phyloP scores from a whole-genome alignment of 768 basidiomycete genomes.

The Suillus occidentalis region DNA sequence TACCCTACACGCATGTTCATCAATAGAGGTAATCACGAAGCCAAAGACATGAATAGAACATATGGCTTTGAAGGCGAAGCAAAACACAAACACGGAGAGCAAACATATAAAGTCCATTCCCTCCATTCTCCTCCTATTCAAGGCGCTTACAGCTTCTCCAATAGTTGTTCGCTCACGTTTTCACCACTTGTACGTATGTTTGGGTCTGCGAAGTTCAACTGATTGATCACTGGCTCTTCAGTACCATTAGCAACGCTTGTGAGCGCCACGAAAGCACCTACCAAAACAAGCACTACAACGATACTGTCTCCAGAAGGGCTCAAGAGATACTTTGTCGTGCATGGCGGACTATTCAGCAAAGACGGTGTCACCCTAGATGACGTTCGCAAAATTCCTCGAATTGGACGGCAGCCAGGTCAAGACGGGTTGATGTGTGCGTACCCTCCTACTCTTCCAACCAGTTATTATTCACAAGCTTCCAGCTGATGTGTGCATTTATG shows the following conservation, averaged over 20 bases:
- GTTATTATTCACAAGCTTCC: conserved; percentile 12
- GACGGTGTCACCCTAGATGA: conserved; percentile 95
- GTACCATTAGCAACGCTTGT: conserved; percentile 91
- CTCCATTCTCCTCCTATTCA: background rate
- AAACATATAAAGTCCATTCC: conserved; percentile 77
- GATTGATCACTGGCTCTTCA: conserved; percentile 31
- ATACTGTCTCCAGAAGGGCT: conserved; percentile 82
- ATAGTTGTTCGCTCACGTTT: conserved; percentile 90
- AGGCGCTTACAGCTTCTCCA: conserved; percentile 9
- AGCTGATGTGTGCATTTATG: conserved; percentile 58
- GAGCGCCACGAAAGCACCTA: conserved; percentile 62
- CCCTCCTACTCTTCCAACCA: conserved; percentile 3
- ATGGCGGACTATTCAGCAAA: conserved; percentile 94
- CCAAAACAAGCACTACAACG: conserved; percentile 37
- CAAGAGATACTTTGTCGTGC: conserved; percentile 92
- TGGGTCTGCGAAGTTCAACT: conserved; percentile 1
- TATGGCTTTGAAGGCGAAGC: conserved; percentile 97
- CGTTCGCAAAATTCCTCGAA: conserved; percentile 81
- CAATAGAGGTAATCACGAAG: conserved; percentile 96
- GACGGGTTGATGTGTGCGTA: conserved; percentile 91
- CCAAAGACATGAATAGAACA: conserved; percentile 94
- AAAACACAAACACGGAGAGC: conserved; percentile 95
- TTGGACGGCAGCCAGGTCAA: conserved; percentile 89
- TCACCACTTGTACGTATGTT: conserved; percentile 71
- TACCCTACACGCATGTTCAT: conserved; percentile 89